Conservation (phyloP, 345 rosid species). For the Angophora floribunda region DNA sequence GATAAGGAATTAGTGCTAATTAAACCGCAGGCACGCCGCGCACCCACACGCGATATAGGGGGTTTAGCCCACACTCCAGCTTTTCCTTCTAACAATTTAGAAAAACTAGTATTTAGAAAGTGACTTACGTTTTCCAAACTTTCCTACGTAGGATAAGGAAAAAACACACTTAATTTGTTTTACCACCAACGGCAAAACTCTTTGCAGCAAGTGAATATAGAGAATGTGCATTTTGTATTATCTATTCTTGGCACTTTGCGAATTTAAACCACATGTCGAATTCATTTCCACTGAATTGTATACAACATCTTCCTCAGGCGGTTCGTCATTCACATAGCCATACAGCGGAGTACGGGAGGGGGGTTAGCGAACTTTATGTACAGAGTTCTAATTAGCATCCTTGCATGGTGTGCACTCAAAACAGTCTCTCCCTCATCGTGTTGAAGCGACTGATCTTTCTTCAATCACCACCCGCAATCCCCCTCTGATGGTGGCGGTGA, state of each 20-base stretch:
- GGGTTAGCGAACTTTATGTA: neutral
- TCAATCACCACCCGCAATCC: constrained; percentile 37
- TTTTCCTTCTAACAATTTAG: no score
- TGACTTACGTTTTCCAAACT: no score
- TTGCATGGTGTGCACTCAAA: rapidly evolving
- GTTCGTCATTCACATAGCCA: neutral
- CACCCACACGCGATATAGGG: no score
- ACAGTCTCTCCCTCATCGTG: neutral
- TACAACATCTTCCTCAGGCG: neutral
- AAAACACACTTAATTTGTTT: no score
- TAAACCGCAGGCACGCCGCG: no score
- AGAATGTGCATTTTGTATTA: neutral
- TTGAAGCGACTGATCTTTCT: neutral
- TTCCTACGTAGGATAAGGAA: no score
- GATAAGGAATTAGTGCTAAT: no score
- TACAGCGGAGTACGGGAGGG: neutral
- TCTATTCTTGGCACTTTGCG: neutral
- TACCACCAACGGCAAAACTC: neutral
- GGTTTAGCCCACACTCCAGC: no score
- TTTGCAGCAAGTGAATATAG: neutral
- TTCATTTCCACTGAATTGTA: neutral
- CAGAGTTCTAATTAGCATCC: neutral
- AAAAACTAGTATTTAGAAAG: no score
- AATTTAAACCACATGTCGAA: neutral
- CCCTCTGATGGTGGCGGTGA: constrained; percentile 64